Evolutionary conservation across 768 basidiomycete species (phyloP), one percentile per base, ranked within the genome.

Genomic region (Cytidiella melzeri): DNA sequence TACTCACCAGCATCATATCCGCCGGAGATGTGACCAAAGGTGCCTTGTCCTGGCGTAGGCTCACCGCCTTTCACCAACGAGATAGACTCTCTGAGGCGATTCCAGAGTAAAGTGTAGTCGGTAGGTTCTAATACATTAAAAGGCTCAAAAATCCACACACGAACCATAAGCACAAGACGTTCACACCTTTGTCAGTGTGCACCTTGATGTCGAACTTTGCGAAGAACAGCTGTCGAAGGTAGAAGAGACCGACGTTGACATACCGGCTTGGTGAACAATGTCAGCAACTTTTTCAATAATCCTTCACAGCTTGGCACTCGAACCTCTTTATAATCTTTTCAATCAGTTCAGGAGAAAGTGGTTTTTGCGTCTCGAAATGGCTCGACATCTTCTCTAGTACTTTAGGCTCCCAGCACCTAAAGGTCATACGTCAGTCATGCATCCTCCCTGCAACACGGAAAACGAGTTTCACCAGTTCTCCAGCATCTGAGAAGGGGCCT

Each of bases 401-500:
- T 45, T 79, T 74, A 0, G 81, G 84, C 61, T 91, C 87, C 85
- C 87, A 92, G 58, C 88, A 91, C 80, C 80, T 79, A 42, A 2
- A 40, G 24, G 25, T 13, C 26, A 38, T 10, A 5, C 13, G 13
- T 44, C 28, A 7, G n/a, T 10, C 12, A 23, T 26, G 15, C 19
- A 3, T 24, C 3, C 13, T 19, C 5, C 4, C n/a, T 19, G 36
- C 28, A 18, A 7, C 48, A 12, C 4, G 56, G n/a, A n/a, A n/a
- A n/a, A n/a, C n/a, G n/a, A n/a, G n/a, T n/a, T 67, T 15, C 41
- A 83, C 91, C 91, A 93, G 59, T 92, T 90, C 67, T 94, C 92
- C 52, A 92, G 70, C 91, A 92, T 92, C 68, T 94, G 90, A 15
- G 84, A 87, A 0, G 91, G 92, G 2, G 91, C 91, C 66, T 93